Conservation (phyloP, 139 green algal genomes). For the Astrephomene gubernaculifera region DNA sequence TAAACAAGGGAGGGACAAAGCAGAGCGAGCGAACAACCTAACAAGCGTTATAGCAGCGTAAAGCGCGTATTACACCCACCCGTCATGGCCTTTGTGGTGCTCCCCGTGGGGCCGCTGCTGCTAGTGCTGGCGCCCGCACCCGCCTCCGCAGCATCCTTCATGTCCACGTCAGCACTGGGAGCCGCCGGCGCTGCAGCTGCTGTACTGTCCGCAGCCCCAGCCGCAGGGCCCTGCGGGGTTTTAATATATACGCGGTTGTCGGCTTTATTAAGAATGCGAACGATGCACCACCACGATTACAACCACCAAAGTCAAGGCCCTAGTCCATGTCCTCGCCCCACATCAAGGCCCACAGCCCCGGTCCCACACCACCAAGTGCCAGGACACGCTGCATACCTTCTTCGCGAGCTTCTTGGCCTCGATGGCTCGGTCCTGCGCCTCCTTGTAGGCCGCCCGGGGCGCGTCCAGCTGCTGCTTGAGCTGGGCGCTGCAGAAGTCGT, state of each 20-base stretch:
- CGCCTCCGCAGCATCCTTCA: constrained; percentile 65
- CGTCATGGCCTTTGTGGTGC: constrained; percentile 36
- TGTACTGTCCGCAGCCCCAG: neutral
- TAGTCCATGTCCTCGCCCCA: too few species aligned
- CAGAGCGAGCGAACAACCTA: too few species aligned
- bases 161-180: constrained; percentile 64
- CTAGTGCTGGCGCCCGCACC: constrained; percentile 13
- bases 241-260: too few species aligned
- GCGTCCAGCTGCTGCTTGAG: constrained; percentile 87
- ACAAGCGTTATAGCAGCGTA: too few species aligned
- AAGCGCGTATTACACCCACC: too few species aligned
- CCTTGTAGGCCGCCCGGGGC: constrained; percentile 71
- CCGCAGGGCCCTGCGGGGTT: constrained; percentile 11
- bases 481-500: constrained; percentile 92
- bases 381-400: constrained; percentile 22
- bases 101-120: neutral
- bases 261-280: too few species aligned
- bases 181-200: constrained; percentile 6
- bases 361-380: too few species aligned
- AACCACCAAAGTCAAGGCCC: too few species aligned
- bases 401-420: constrained; percentile 54
- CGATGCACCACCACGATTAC: too few species aligned
- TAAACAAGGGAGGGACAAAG: too few species aligned
- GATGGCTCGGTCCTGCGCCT: constrained; percentile 48
- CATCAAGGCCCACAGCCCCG: too few species aligned